Evolutionary conservation across 179 eudicot genomes (phyloP).

Genomic region (Spinacia oleracea): DNA sequence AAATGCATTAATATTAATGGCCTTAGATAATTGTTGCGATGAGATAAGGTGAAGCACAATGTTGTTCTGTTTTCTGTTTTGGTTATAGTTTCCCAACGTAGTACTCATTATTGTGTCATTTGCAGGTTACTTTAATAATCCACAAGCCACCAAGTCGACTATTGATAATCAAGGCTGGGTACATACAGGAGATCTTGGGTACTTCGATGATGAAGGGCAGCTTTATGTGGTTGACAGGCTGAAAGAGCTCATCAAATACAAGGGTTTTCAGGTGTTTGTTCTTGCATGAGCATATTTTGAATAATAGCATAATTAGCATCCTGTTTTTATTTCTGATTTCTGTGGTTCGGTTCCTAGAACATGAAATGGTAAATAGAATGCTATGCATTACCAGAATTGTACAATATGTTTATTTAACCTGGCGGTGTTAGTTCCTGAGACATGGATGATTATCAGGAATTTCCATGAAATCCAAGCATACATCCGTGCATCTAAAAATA

Average conservation of each 20-base stretch:
- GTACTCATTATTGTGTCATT: not conserved
- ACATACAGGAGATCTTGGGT: constrained; percentile 81
- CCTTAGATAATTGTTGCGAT: too few relatives aligned
- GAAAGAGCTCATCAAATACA: constrained; percentile 81
- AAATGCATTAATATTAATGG: not conserved
- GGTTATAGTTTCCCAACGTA: not conserved
- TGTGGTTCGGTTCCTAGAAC: not conserved
- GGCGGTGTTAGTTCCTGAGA: too few relatives aligned
- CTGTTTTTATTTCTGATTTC: not conserved
- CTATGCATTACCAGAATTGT: too few relatives aligned
- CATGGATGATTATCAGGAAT: too few relatives aligned
- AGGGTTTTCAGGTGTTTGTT: constrained; percentile 62
- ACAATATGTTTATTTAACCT: too few relatives aligned
- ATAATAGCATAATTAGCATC: not conserved
- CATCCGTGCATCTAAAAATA: too few relatives aligned
- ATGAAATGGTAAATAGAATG: constrained; percentile 3
- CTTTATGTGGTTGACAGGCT: constrained; percentile 68
- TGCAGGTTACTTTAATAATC: constrained; percentile 57
- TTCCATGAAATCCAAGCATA: too few relatives aligned
- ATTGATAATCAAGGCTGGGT: constrained; percentile 72
- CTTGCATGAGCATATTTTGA: not conserved
- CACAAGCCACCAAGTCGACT: constrained; percentile 56
- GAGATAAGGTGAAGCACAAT: not conserved
- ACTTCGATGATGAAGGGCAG: constrained; percentile 65
- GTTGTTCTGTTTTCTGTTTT: not conserved